Conservation (phyloP, 345 rosid genomes). For the Kandelia obovata region DNA sequence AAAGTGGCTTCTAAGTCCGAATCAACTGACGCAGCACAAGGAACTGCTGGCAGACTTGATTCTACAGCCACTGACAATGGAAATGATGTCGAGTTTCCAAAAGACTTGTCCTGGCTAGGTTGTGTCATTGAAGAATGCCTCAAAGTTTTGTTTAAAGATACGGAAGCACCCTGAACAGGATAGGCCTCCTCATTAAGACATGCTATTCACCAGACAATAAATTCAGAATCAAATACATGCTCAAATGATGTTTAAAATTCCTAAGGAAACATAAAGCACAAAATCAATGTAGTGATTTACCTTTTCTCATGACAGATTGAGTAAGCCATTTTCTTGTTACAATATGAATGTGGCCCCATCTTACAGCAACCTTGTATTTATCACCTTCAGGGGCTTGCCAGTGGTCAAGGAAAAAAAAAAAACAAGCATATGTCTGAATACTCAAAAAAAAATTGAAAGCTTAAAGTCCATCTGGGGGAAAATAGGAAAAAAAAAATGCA, state of each 20-base stretch:
- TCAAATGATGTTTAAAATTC: constrained; percentile 1
- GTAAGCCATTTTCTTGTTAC: constrained; percentile 83
- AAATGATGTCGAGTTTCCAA: constrained; percentile 33
- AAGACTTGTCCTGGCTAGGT: constrained; percentile 47
- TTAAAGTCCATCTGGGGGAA: neutral
- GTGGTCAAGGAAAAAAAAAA: constrained; percentile 45
- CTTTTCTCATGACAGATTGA: constrained; percentile 76
- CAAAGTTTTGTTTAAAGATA: constrained; percentile 39
- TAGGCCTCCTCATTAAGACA: constrained; percentile 85
- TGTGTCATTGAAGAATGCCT: constrained; percentile 35
- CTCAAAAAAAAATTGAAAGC: neutral
- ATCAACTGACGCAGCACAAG: constrained; percentile 45
- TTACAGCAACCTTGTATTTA: constrained; percentile 80
- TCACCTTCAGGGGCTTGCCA: constrained; percentile 83
- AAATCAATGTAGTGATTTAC: constrained; percentile 37
- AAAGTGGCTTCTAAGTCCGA: constrained; percentile 69
- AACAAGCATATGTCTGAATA: neutral
- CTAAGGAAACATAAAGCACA: neutral
- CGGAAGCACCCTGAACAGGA: constrained; percentile 47
- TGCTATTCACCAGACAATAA: constrained; percentile 51
- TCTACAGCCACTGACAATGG: constrained; percentile 42
- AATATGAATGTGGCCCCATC: constrained; percentile 86
- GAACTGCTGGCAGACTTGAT: constrained; percentile 30
- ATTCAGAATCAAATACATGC: constrained; percentile 26
- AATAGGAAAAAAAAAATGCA: neutral